Base-by-base conservation (phyloP, 306 rosid genomes). In the Begonia loranthoides region DNA sequence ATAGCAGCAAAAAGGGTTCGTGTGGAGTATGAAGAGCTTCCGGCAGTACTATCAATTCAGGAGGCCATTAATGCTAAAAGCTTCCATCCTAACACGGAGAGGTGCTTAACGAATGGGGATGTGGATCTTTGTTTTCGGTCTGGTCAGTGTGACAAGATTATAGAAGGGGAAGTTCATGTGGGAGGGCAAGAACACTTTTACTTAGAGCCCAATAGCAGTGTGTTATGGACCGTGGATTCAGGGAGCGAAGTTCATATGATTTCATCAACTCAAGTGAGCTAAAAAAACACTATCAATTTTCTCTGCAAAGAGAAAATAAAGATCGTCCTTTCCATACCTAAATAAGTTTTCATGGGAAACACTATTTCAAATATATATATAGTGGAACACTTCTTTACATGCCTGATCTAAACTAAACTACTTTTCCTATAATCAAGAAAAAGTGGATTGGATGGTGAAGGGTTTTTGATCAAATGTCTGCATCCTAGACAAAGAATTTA, bases 131-230 rank as follows among this genome's bases (percentile, higher is more conserved):
- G 94, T 67, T 90, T 90, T 61, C 79, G 70, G 63, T 90, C 87
- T 15, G 71, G 76, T 55, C 77, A 73, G 59, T 89, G 94, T 74
- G 83, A 90, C 65, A 74, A 62, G 69, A 78, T 85, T 66, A 62
- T 85, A 56, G 94, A 82, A 68, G 94, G 94, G 58, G 86, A 80
- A 56, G 95, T 90, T 74, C 83, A 65, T 50, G 76, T 90, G 10
- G 97, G 97, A 61, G 94, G 97, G 53, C 97, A 90, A 68, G 97
- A 90, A 66, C 97, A 90, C 75, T 90, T 90, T 62, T 90, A 90
- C 73, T 74, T 90, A 72, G 97, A 90, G 80, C 87, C 94, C 46
- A 56, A 90, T 14, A 62, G 92, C 72, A 90, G 74, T 68, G 67
- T 85, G 58, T 10, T 90, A 51, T 90, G 97, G 97, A 85, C 94